Evolutionary conservation across 345 rosid species (phyloP), one percentile per base, ranked within the genome.

Genomic region (Hibiscus tridactylites): DNA sequence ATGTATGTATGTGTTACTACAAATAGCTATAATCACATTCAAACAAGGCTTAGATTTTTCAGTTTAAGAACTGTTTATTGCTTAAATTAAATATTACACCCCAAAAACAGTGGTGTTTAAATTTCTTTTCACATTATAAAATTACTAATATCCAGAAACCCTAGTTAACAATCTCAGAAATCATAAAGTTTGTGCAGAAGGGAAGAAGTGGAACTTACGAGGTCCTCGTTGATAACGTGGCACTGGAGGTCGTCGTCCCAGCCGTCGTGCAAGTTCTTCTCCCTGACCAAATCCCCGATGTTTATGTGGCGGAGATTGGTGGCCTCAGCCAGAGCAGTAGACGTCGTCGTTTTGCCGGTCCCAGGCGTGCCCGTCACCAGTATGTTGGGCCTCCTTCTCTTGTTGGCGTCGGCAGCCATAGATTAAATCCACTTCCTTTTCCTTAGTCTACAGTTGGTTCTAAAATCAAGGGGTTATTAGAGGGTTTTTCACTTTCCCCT

Each of bases 281-380:
- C 98, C 64, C 78, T 88, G 50, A 90, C 98, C 65, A 95, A 78
- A 71, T 92, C 97, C 50, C 98, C 97, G 62, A 95, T 78, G 76
- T 83, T 87, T 15, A 95, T 73, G 75, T 89, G 87, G 46, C 88
- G 86, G 77, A 92, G 75, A 78, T 83, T 85, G 5, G 87, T 76
- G 9, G 98, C 87, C 52, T 90, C 90, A 15, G 96, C 93, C 16
- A 95, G 71, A 19, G 92, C 88, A 12, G 89, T 58, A 11, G 96
- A 83, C 68, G 77, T 87, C 62, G 99, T 92, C 24, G 99, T 86
- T 81, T 95, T 95, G 2, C 99, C 99, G 0, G 98, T 95, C 0
- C 97, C 98, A 1, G 99, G 99, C 3, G 96, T 95, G 7, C 98
- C 98, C 0, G 99, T 90, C 4, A 95, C 81, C 71, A 95, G 75